These are phyloP conservation scores for Excoecaria agallocha DNA, from an alignment of 345 rosid species.

Conservation along the genomic window DNA sequence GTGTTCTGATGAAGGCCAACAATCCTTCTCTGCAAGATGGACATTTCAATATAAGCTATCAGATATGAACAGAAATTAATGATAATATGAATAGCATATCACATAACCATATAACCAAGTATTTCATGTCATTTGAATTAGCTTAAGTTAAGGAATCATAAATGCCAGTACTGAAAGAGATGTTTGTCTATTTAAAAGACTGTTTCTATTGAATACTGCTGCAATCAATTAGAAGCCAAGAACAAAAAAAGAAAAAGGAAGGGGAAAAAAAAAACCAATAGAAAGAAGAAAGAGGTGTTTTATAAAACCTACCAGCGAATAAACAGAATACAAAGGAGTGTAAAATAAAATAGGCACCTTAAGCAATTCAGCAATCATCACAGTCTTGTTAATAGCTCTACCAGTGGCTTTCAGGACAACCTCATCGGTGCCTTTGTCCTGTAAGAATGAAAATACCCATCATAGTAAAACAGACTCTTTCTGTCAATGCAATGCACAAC, in stretches of 20 bases:
- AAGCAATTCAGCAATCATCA: constrained; percentile 45
- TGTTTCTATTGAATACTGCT: neutral
- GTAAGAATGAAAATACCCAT: neutral
- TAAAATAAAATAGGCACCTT: constrained; percentile 31
- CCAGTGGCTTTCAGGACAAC: constrained; percentile 52
- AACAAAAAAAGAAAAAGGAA: neutral
- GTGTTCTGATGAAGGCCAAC: constrained; percentile 50
- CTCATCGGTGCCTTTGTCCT: constrained; percentile 45
- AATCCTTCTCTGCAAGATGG: constrained; percentile 37
- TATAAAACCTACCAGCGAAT: neutral
- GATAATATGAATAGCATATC: neutral
- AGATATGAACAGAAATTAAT: neutral
- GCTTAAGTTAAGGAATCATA: neutral
- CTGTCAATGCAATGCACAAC: neutral
- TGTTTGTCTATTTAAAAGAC: neutral
- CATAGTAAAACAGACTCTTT: neutral
- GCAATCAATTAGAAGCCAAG: neutral
- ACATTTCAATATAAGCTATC: neutral
- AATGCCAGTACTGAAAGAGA: neutral
- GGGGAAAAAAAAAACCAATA: neutral
- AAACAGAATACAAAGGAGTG: neutral
- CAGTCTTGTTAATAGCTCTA: constrained; percentile 56
- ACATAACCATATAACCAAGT: neutral
- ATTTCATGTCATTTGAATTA: neutral
- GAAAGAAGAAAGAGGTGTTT: neutral